These are phyloP conservation scores for Sugiyamaella qingdaonensis DNA, from an alignment of 805 yeast species.

Conservation along the genomic window DNA sequence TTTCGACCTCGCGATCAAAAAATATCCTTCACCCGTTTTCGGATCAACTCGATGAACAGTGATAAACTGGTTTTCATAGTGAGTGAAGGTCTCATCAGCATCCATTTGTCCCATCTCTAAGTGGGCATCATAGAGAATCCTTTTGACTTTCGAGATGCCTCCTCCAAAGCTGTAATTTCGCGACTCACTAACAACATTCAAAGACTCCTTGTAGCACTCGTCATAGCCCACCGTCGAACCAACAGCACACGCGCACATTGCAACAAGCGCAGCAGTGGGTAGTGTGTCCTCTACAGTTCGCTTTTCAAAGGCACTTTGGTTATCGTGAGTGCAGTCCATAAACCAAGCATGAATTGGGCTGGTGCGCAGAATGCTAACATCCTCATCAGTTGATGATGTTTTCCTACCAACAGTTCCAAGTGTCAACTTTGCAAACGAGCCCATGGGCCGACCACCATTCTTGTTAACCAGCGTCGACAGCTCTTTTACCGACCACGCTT, in stretches of 20 bases:
- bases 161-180: constrained; percentile 51
- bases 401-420: constrained; percentile 41
- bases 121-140: constrained; percentile 33
- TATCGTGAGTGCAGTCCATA: constrained; percentile 98
- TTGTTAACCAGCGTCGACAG: constrained; percentile 80
- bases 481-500: constrained; percentile 85
- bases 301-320: constrained; percentile 82
- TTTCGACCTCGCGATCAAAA: constrained; percentile 80
- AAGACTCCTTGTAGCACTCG: constrained; percentile 77
- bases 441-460: constrained; percentile 95
- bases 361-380: constrained; percentile 48
- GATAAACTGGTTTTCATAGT: constrained; percentile 88
- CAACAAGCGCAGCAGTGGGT: constrained; percentile 91
- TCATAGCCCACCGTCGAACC: constrained; percentile 95
- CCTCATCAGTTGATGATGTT: constrained; percentile 10
- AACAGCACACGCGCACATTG: constrained; percentile 87
- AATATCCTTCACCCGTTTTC: constrained; percentile 82
- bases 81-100: constrained; percentile 90
- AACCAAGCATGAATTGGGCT: constrained; percentile 88
- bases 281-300: constrained; percentile 92
- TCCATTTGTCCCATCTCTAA: constrained; percentile 39
- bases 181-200: constrained; percentile 75
- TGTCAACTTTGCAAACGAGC: constrained; percentile 79
- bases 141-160: constrained; percentile 78
- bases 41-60: constrained; percentile 86